phyloP scores from a whole-genome alignment of 1,284 basidiomycete genomes.

The Somion occarium region DNA sequence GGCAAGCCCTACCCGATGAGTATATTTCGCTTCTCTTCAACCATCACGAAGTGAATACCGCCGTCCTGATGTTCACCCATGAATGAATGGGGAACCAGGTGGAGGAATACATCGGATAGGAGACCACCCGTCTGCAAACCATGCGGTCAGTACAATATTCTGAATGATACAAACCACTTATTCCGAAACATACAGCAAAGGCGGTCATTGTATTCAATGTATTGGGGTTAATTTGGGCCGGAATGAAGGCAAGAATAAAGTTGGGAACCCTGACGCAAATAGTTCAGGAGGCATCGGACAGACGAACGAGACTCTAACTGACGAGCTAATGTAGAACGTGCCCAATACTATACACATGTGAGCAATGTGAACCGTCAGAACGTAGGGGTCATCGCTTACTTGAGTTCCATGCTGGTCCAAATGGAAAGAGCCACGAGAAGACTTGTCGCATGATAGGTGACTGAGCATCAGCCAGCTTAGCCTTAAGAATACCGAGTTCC shows the following conservation, averaged over 20 bases:
- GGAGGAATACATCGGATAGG: slow-evolving; percentile 86
- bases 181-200: slow-evolving; percentile 56
- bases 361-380: slow-evolving; percentile 2
- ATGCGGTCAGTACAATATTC: slow-evolving; percentile 16
- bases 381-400: slow-evolving; percentile 33
- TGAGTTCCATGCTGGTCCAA: slow-evolving; percentile 84
- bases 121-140: slow-evolving; percentile 73
- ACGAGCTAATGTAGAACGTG: slow-evolving; percentile 94
- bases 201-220: slow-evolving; percentile 90
- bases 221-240: slow-evolving; percentile 75
- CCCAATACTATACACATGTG: slow-evolving; percentile 53
- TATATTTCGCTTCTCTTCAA: slow-evolving; percentile 88
- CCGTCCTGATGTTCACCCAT: slow-evolving; percentile 78
- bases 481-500: slow-evolving; percentile 55
- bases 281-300: slow-evolving; percentile 13
- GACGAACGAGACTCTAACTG: slow-evolving; percentile 25
- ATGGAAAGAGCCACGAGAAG: slow-evolving; percentile 79
- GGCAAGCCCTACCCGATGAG: slow-evolving; percentile 61
- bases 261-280: slow-evolving; percentile 67
- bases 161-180: background rate
- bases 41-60: slow-evolving; percentile 69
- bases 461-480: slow-evolving; percentile 51
- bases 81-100: slow-evolving; percentile 85
- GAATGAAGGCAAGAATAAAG: slow-evolving; percentile 88
- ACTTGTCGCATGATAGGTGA: slow-evolving; percentile 73